Base-by-base conservation (phyloP, 1,139 yeast species). In the Geotrichum aggregatum region DNA sequence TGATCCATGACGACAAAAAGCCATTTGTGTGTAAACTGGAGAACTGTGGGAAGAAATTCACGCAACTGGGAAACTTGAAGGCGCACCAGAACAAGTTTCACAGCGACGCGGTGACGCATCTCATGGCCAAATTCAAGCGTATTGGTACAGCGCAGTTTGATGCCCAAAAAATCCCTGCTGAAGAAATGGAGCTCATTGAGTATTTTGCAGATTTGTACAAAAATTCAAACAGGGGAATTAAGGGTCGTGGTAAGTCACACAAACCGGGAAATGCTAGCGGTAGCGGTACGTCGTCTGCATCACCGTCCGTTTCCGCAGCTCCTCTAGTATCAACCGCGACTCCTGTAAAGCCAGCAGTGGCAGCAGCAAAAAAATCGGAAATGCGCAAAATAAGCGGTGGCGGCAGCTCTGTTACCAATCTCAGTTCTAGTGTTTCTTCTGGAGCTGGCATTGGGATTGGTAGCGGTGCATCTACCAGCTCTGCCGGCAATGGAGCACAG, bases 11-110 rank as follows among this genome's bases (percentile, higher is more conserved):
- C 54, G 82, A 86, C 61, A 73, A 80, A 57, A 83, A 86, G 62
- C 96, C 96, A 7, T 87, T 74, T 66, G 79, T 79, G 56, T 91
- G 98, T 69, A 81, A 79, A 59, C 74, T 91, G 55, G 96, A 88
- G 67, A 75, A 77, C 52, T 91, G 98, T 71, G 83, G 80, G 61
- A 89, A 89, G 70, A 78, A 86, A 2, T 91, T 91, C 63, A 87
- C 96, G 0, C 98, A 91, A 70, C 74, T 89, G 60, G 97, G 97
- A 2, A 91, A 91, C 66, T 76, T 91, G 72, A 91, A 91, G 69
- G 86, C 95, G 0, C 98, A 91, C 68, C 98, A 91, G 66, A 91
- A 89, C 69, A 76, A 91, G 62, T 88, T 89, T 66, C 98, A 91
- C 69, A 71, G 81, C 57, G 80, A 79, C 16, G 82, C 94, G 0